Evolutionary conservation across 306 rosid genomes (phyloP).

Genomic region (Cucumis sativus): DNA sequence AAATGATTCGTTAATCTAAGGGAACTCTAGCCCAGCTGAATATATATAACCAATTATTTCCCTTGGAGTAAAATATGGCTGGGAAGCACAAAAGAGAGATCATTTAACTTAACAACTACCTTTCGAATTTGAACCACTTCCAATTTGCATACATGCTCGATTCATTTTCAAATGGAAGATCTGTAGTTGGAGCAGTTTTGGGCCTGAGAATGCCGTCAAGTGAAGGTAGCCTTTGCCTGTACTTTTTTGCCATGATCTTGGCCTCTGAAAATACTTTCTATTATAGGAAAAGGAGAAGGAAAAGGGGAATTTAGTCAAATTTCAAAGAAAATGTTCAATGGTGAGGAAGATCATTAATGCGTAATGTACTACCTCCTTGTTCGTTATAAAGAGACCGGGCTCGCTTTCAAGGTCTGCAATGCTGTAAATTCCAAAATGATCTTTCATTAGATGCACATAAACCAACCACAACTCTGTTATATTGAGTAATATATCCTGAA

Average conservation of each 20-base stretch:
- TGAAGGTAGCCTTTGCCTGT: slow-evolving; percentile 52
- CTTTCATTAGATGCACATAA: neutral
- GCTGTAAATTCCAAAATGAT: slow-evolving; percentile 39
- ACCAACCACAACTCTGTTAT: neutral
- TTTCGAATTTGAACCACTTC: slow-evolving; percentile 85
- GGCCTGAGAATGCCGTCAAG: slow-evolving; percentile 10
- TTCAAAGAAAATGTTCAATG: neutral
- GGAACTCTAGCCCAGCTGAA: neutral
- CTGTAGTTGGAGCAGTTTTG: slow-evolving; percentile 14
- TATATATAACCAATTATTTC: neutral
- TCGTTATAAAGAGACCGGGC: slow-evolving; percentile 66
- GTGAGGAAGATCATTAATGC: slow-evolving; percentile 1
- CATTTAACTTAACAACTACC: neutral
- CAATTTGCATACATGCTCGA: slow-evolving; percentile 60
- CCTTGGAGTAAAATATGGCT: neutral
- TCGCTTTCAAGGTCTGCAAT: slow-evolving; percentile 87
- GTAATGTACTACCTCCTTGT: slow-evolving; percentile 65
- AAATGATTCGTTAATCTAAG: neutral
- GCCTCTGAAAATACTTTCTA: slow-evolving; percentile 77
- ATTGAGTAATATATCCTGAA: slow-evolving; percentile 5
- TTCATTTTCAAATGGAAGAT: slow-evolving; percentile 52
- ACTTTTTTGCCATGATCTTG: slow-evolving; percentile 63
- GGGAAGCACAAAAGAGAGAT: neutral
- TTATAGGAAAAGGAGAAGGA: neutral
- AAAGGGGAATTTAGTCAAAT: neutral